phyloP scores from a whole-genome alignment of 352 stramenopile genomes.

The Globisporangium viniferum region DNA sequence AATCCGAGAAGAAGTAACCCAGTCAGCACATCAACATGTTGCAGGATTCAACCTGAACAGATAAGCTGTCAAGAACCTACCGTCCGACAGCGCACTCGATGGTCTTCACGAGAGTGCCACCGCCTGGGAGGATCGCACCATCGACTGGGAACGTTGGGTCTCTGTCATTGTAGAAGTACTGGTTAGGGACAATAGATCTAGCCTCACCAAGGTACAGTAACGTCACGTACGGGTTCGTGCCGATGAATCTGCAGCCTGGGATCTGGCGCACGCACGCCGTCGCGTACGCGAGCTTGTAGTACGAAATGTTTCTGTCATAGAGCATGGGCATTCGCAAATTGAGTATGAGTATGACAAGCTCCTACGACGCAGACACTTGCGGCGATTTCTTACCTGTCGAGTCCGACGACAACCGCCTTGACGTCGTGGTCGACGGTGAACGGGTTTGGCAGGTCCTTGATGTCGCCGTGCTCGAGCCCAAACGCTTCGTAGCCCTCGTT shows the following conservation, averaged over 20 bases:
- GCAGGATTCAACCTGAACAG: neutral
- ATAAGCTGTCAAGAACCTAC: constrained; percentile 26
- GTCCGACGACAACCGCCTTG: constrained; percentile 77
- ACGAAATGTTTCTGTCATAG: constrained; percentile 55
- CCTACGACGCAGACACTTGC: neutral
- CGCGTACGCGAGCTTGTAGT: constrained; percentile 86
- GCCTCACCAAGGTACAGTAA: neutral
- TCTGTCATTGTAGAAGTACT: constrained; percentile 18
- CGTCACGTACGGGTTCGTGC: constrained; percentile 68
- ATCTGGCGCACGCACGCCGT: constrained; percentile 68
- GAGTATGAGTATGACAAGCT: too few relatives aligned
- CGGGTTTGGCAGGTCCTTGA: constrained; percentile 62
- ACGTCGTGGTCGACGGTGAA: constrained; percentile 68
- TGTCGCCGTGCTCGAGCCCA: constrained; percentile 63
- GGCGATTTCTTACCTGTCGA: constrained; percentile 47
- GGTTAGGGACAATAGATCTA: neutral
- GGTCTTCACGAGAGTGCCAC: constrained; percentile 67
- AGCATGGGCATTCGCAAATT: neutral
- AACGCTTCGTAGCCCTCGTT: constrained; percentile 66
- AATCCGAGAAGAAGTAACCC: constrained; percentile 2
- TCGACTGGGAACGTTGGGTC: constrained; percentile 77
- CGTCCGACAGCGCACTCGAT: constrained; percentile 62
- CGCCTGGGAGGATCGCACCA: constrained; percentile 66
- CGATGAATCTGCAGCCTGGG: constrained; percentile 75
- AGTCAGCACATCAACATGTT: neutral